A percentile compares a stretch with the other conserved stretches of the same genome.
phyloP scores from a whole-genome alignment of 495 filamentous ascomycete species.

The Aspergillus conjunctus region DNA sequence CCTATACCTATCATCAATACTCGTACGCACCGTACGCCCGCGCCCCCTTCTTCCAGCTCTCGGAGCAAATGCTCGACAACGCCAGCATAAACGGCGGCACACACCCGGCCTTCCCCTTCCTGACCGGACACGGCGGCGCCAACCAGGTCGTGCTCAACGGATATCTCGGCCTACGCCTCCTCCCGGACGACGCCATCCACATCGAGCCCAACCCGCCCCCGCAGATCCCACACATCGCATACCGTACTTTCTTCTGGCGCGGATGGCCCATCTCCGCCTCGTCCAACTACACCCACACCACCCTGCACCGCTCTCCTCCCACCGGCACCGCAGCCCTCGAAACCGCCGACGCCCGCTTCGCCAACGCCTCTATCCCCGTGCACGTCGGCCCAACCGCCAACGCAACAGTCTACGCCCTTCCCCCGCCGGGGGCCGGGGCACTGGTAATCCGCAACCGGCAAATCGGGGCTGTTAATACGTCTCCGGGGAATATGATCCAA shows the following conservation, averaged over 20 bases:
- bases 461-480: constrained; percentile 47
- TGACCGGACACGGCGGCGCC: constrained; percentile 67
- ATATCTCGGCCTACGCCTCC: constrained; percentile 60
- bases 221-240: constrained; percentile 61
- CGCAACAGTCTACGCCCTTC: constrained; percentile 49
- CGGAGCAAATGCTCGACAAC: constrained; percentile 72
- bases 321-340: constrained; percentile 28
- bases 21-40: constrained; percentile 57
- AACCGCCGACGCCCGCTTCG: constrained; percentile 50
- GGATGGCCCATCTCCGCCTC: constrained; percentile 63
- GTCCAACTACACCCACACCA: constrained; percentile 69
- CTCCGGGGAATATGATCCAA: constrained; percentile 65
- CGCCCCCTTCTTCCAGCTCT: constrained; percentile 56
- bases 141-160: constrained; percentile 64
- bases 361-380: constrained; percentile 54
- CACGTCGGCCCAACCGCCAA: constrained; percentile 42
- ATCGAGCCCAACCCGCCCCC: constrained; percentile 62
- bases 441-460: constrained; percentile 63
- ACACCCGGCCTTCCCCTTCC: constrained; percentile 65
- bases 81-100: constrained; percentile 65
- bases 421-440: constrained; percentile 47
- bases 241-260: constrained; percentile 71
- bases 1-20: constrained; percentile 64
- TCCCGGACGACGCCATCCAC: constrained; percentile 53
- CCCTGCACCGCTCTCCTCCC: constrained; percentile 50